Evolutionary conservation across 495 filamentous ascomycete genomes (phyloP), one percentile per base, ranked within the genome.

Genomic region (Hyphodiscus hymeniophilus): DNA sequence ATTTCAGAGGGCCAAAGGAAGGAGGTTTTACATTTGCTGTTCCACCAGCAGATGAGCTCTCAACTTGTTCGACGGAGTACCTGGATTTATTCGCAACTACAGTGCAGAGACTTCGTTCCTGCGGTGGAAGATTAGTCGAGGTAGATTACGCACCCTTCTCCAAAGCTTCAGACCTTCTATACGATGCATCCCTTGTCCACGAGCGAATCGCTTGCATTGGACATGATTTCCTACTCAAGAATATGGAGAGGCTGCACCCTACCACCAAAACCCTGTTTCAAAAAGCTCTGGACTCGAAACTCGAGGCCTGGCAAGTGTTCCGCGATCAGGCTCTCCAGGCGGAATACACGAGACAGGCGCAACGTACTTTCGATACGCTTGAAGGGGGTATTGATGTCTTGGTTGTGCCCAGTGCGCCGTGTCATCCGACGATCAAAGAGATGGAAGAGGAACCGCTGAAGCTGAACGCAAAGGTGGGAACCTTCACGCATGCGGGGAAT

Each of bases 401-500:
- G 4, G 55, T 83, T 3, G 80, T 84, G 5, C 81, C 81, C 1
- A 82, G 79, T 2, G 63, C 73, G 30, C 77, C 79, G 6, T 72
- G 63, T 30, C 80, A 83, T 56, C 73, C 71, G 34, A 79, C 73
- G 2, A 72, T 82, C 3, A 57, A 69, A 38, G 70, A 80, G 53
- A 76, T 83, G 52, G 57, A 67, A 16, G 66, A 62, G 8, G 74
- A 82, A 45, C 80, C 80, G 0, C 59, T 85, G 32, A 48, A 16
- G 16, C 62, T 69, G 45, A 85, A 85, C 52, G 71, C 70, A 2
- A 59, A 67, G 16, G 52, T 82, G 10, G 80, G 81, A 4, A 72
- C 66, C 15, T 84, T 81, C 48, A 79, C 79, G 6, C 79, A 85
- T 59, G 78, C 69, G 41, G 81, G 68, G 3, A 84, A 85, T 52